phyloP scores from a whole-genome alignment of 371 early-diverging fungal species.

The Mucor plumbeus region DNA sequence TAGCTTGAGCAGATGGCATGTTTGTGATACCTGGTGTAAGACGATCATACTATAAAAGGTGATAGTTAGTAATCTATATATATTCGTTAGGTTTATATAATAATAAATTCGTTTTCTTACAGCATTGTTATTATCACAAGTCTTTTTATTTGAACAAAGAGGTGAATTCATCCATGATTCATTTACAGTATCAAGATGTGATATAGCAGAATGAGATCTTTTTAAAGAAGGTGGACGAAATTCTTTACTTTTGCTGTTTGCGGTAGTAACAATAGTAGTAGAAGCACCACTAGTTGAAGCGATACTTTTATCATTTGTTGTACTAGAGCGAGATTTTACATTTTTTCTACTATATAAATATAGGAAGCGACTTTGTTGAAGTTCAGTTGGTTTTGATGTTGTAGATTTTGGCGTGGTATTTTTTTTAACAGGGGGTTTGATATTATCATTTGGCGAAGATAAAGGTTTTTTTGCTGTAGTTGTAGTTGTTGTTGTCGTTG shows the following conservation, averaged over 20 bases:
- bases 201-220: constrained; percentile 35
- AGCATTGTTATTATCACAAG: not conserved
- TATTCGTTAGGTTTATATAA: not conserved
- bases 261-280: not conserved
- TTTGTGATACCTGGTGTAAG: constrained; percentile 76
- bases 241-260: not conserved
- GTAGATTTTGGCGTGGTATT: not conserved
- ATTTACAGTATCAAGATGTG: constrained; percentile 33
- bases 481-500: not conserved
- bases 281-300: not conserved
- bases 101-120: not conserved
- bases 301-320: not conserved
- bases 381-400: not conserved
- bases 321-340: not conserved
- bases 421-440: not conserved
- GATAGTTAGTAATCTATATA: not conserved
- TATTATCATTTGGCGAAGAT: not conserved
- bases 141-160: constrained; percentile 13
- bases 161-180: constrained; percentile 41
- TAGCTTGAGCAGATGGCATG: constrained; percentile 68
- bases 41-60: constrained; percentile 67
- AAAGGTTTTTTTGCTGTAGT: not conserved
- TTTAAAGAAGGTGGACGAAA: constrained; percentile 22
- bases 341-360: not conserved
- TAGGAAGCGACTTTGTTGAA: constrained; percentile 1